Evolutionary conservation across 768 basidiomycete genomes (phyloP).

Genomic region (Termitomyces sp.): DNA sequence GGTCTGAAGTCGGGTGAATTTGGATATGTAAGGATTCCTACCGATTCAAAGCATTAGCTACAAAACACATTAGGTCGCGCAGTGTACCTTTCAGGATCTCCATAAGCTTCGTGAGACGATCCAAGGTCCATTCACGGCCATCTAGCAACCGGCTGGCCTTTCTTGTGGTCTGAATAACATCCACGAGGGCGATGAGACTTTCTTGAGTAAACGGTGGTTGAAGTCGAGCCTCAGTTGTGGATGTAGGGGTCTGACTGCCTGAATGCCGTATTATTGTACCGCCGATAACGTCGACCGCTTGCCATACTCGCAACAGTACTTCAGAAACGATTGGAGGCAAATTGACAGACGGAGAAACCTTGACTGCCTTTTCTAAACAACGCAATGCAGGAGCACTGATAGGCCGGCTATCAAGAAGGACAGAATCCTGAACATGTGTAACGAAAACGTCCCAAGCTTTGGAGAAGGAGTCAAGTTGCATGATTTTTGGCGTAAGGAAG

Average conservation of each 20-base stretch:
- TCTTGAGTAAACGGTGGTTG: conserved; percentile 72
- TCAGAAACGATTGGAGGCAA: conserved; percentile 36
- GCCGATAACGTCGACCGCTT: conserved; percentile 62
- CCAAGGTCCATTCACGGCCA: conserved; percentile 58
- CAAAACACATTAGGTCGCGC: neutral
- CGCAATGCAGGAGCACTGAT: conserved; percentile 83
- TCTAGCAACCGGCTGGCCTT: conserved; percentile 40
- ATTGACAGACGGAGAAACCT: conserved; percentile 44
- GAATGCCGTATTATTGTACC: conserved; percentile 34
- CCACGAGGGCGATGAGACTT: conserved; percentile 75
- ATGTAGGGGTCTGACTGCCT: conserved; percentile 14
- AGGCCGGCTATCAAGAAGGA: conserved; percentile 58
- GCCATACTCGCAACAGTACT: conserved; percentile 63
- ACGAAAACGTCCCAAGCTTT: conserved; percentile 76
- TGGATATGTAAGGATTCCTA: conserved; percentile 75
- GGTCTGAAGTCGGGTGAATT: conserved; percentile 83
- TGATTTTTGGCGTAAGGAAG: conserved; percentile 70
- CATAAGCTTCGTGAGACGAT: conserved; percentile 64
- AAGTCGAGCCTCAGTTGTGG: conserved; percentile 13
- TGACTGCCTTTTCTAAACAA: conserved; percentile 75
- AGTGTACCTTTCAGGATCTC: conserved; percentile 65
- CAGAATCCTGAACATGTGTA: conserved; percentile 60
- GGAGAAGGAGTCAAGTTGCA: conserved; percentile 62
- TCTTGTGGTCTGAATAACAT: conserved; percentile 60
- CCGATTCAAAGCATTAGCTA: neutral